These are phyloP conservation scores for Nissolia schottii DNA, from an alignment of 306 rosid species.

Conservation along the genomic window DNA sequence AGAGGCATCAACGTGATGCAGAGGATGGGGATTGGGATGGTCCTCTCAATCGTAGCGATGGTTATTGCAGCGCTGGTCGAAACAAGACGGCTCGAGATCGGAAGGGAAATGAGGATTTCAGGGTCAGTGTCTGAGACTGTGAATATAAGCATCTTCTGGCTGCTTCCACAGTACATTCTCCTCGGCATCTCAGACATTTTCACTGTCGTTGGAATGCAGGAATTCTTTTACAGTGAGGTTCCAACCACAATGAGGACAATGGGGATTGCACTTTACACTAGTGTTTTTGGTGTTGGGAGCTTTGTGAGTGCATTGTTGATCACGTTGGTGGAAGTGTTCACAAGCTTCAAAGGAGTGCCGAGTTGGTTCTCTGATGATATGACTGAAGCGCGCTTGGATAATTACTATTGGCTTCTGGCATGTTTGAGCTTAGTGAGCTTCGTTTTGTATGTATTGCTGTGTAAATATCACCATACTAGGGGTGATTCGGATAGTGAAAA, in stretches of 20 bases:
- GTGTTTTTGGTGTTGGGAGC: constrained; percentile 97
- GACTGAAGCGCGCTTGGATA: constrained; percentile 73
- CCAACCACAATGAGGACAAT: constrained; percentile 75
- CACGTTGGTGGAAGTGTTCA: constrained; percentile 49
- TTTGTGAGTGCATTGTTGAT: constrained; percentile 79
- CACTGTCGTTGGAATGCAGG: constrained; percentile 96
- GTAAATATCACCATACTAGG: constrained; percentile 47
- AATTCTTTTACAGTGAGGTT: constrained; percentile 86
- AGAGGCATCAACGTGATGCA: constrained; percentile 77
- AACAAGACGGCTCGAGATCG: constrained; percentile 55
- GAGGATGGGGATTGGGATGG: constrained; percentile 96
- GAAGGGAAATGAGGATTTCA: constrained; percentile 26
- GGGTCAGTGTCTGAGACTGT: constrained; percentile 38
- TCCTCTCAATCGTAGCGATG: constrained; percentile 83
- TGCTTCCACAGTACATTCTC: constrained; percentile 82
- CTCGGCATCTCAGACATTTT: constrained; percentile 85
- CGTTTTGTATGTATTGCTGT: constrained; percentile 46
- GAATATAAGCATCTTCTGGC: constrained; percentile 75
- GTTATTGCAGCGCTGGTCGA: constrained; percentile 72
- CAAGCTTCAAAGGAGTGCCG: constrained; percentile 41
- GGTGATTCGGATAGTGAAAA: constrained; percentile 40
- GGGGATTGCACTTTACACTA: constrained; percentile 72
- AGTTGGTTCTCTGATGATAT: constrained; percentile 91
- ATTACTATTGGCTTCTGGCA: constrained; percentile 76
- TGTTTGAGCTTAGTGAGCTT: constrained; percentile 50